Percentiles rank a stretch among this genome's conserved stretches.
phyloP scores from a whole-genome alignment of 225 moss, liverwort and hornwort genomes.

The Pseudisothecium myosuroides region DNA sequence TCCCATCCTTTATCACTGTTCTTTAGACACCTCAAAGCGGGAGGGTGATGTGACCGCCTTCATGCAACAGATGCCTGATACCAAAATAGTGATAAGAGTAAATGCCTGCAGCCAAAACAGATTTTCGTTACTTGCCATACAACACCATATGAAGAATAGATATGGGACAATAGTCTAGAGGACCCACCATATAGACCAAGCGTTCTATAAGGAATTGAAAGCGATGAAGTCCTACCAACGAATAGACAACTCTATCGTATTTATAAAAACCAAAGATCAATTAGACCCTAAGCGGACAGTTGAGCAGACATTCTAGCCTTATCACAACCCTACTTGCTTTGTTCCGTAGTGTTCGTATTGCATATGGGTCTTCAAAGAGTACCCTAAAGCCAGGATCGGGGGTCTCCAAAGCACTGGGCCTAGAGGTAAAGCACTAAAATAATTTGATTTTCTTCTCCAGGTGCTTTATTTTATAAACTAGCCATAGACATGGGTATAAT shows the following conservation, averaged over 20 bases:
- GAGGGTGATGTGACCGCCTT: conserved; percentile 29
- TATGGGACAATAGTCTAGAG: no score
- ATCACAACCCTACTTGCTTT: not conserved
- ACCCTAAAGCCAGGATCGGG: not conserved
- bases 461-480: not conserved
- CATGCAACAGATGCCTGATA: conserved; percentile 43
- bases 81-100: conserved; percentile 29
- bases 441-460: not conserved
- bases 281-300: not conserved
- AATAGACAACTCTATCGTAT: not conserved
- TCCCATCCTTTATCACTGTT: not conserved
- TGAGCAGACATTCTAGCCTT: not conserved
- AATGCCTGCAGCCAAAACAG: conserved; percentile 25
- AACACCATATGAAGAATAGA: not conserved
- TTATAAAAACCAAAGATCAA: not conserved
- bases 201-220: not conserved
- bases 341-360: not conserved
- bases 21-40: conserved; percentile 36
- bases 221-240: not conserved
- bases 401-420: no score
- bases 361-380: not conserved
- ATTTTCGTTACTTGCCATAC: not conserved
- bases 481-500: not conserved
- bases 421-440: no score
- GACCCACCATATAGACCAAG: not conserved